Conservation (phyloP, 164 flowering plant genomes). For the Houttuynia cordata region DNA sequence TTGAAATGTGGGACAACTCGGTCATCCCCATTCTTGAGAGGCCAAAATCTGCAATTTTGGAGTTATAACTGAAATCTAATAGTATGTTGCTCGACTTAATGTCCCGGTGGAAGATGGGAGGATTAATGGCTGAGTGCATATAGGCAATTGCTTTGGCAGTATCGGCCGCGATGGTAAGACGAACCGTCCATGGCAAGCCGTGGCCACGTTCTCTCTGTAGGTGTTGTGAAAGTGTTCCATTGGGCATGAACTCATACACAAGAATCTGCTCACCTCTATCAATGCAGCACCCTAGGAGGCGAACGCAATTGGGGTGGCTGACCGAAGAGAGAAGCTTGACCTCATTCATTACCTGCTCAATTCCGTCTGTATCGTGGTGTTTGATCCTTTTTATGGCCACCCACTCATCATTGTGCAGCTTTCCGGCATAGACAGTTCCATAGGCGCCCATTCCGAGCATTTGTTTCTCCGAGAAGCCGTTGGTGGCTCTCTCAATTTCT, state of each 20-base stretch:
- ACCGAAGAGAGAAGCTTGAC: conserved; percentile 73
- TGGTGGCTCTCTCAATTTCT: conserved; percentile 74
- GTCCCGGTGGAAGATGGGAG: conserved; percentile 84
- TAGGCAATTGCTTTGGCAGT: conserved; percentile 77
- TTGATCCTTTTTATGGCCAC: conserved; percentile 75
- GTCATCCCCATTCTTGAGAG: conserved; percentile 58
- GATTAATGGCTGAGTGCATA: conserved; percentile 62
- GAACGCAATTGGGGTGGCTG: conserved; percentile 73
- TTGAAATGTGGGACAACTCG: conserved; percentile 70
- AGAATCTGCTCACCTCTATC: conserved; percentile 68
- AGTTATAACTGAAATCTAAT: conserved; percentile 42
- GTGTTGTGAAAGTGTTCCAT: conserved; percentile 78
- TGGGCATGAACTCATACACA: conserved; percentile 87
- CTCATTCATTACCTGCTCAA: conserved; percentile 73
- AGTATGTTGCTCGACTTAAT: conserved; percentile 89
- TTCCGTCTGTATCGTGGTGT: conserved; percentile 41
- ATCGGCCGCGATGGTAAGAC: conserved; percentile 68
- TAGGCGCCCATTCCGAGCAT: conserved; percentile 76
- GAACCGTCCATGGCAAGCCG: conserved; percentile 57
- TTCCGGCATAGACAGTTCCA: conserved; percentile 80
- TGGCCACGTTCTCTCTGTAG: conserved; percentile 47
- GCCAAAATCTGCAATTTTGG: conserved; percentile 93
- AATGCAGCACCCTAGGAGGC: conserved; percentile 72
- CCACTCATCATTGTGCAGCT: conserved; percentile 43
- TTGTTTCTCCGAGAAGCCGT: conserved; percentile 47